Conservation (phyloP, 139 green algal species). For the Volvox reticuliferus region DNA sequence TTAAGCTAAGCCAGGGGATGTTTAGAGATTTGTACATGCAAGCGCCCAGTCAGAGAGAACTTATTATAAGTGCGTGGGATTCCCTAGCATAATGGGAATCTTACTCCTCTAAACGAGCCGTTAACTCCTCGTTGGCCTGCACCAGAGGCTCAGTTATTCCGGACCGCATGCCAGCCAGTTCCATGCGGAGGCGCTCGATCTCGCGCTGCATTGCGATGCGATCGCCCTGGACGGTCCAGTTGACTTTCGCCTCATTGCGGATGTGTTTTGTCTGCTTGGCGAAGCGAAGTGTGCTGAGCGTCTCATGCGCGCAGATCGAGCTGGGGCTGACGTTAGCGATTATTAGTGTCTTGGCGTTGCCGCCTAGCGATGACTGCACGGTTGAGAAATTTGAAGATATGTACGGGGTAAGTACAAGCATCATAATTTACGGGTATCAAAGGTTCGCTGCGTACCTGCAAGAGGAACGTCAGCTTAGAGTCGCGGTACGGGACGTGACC, state of each 20-base stretch:
- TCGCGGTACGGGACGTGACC: constrained; percentile 96
- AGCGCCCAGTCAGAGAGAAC: no score
- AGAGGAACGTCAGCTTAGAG: constrained; percentile 96
- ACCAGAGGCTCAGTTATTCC: constrained; percentile 41
- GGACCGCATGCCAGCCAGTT: constrained; percentile 44
- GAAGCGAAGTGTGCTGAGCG: constrained; percentile 93
- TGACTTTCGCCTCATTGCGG: constrained; percentile 86
- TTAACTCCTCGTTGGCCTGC: constrained; percentile 28
- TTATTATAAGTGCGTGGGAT: no score
- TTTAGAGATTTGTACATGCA: no score
- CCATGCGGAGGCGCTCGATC: constrained; percentile 67
- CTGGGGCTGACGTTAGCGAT: constrained; percentile 90
- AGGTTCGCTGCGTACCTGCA: constrained; percentile 76
- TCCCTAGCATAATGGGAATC: neutral
- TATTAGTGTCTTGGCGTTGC: constrained; percentile 96
- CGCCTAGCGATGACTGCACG: constrained; percentile 89
- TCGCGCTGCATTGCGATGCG: constrained; percentile 68
- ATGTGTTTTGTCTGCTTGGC: constrained; percentile 92
- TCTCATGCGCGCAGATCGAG: constrained; percentile 78
- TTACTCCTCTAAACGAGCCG: neutral
- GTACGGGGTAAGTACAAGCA: neutral
- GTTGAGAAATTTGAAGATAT: neutral
- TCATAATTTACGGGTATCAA: neutral
- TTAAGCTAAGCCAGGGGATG: no score
- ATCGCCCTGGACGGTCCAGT: constrained; percentile 72